These are phyloP conservation scores for Blastocladiella britannica DNA, from an alignment of 192 early-diverging fungal species.

Conservation along the genomic window DNA sequence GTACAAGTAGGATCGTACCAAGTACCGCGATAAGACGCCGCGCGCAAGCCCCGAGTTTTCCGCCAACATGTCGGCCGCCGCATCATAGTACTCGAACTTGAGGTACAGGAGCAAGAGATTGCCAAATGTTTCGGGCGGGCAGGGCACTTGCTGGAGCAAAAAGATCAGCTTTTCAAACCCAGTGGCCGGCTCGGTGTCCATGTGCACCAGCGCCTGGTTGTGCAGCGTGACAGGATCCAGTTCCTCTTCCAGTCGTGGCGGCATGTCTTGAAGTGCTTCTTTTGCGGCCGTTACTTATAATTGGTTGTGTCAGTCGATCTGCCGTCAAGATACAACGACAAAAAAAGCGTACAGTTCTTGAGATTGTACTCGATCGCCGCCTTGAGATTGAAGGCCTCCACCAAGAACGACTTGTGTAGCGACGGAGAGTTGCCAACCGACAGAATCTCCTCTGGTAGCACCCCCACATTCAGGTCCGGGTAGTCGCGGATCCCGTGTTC, in stretches of 20 bases:
- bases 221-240: slow-evolving; percentile 41
- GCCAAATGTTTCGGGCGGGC: slow-evolving; percentile 37
- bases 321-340: not conserved
- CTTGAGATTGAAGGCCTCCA: slow-evolving; percentile 45
- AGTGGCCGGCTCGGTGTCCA: slow-evolving; percentile 34
- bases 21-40: not conserved
- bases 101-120: slow-evolving; percentile 35
- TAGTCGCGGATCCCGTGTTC: slow-evolving; percentile 36
- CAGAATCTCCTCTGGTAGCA: slow-evolving; percentile 40
- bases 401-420: slow-evolving; percentile 34
- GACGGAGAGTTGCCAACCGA: slow-evolving; percentile 36
- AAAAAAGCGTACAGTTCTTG: slow-evolving; percentile 24
- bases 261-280: slow-evolving; percentile 44
- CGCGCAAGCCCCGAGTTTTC: slow-evolving; percentile 12
- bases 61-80: slow-evolving; percentile 36
- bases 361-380: slow-evolving; percentile 43
- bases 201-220: slow-evolving; percentile 38
- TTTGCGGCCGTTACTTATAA: slow-evolving; percentile 32
- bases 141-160: slow-evolving; percentile 28
- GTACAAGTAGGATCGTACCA: not conserved
- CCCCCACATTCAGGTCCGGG: slow-evolving; percentile 40
- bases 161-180: slow-evolving; percentile 42
- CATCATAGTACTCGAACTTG: slow-evolving; percentile 35
- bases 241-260: slow-evolving; percentile 35
- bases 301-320: too few species aligned